Percentiles rank a stretch among this genome's conserved stretches.
phyloP scores from a whole-genome alignment of 1,139 yeast genomes.

The Candida glucosophila region DNA sequence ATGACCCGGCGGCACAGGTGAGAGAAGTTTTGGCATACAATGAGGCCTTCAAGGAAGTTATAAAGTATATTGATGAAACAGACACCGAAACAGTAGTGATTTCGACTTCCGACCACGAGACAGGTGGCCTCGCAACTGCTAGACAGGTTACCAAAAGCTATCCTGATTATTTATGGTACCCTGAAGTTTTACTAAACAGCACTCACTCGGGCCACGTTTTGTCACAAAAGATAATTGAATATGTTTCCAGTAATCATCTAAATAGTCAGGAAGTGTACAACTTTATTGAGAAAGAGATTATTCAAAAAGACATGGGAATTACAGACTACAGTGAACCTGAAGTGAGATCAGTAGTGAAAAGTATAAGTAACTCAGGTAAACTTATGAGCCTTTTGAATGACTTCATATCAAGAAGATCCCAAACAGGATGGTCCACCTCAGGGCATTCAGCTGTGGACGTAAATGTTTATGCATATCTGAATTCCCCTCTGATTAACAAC shows the following conservation, averaged over 20 bases:
- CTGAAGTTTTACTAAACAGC: constrained; percentile 56
- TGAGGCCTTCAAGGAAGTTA: constrained; percentile 61
- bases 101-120: constrained; percentile 84
- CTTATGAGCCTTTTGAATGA: constrained; percentile 33
- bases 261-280: constrained; percentile 15
- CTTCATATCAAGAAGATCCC: constrained; percentile 62
- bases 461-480: constrained; percentile 67
- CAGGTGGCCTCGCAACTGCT: constrained; percentile 75
- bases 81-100: constrained; percentile 67
- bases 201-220: constrained; percentile 69
- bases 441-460: constrained; percentile 92
- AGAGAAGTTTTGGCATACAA: constrained; percentile 52
- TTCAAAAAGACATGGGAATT: constrained; percentile 55
- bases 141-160: constrained; percentile 51
- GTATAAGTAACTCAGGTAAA: constrained; percentile 10
- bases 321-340: constrained; percentile 44
- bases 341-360: constrained; percentile 20
- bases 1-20: constrained; percentile 80
- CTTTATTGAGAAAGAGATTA: constrained; percentile 43
- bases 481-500: constrained; percentile 32
- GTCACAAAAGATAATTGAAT: constrained; percentile 19
- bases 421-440: constrained; percentile 82
- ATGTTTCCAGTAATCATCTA: constrained; percentile 18
- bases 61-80: constrained; percentile 52
- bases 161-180: constrained; percentile 64